These are phyloP conservation scores for Plasmodium falciparum DNA, from an alignment of 169 alveolate genomes.

Conservation along the genomic window DNA sequence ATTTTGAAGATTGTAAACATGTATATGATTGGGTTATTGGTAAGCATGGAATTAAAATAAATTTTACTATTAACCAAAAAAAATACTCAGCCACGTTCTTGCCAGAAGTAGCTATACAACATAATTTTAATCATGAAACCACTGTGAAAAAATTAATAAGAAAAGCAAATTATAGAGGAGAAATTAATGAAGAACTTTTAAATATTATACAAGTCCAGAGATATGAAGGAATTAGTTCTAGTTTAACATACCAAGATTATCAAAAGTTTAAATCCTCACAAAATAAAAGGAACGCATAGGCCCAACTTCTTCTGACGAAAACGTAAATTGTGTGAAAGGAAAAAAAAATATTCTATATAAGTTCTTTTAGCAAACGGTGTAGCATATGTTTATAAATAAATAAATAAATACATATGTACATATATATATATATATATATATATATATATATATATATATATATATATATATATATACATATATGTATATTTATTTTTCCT, in stretches of 20 bases:
- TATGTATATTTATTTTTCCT: no score
- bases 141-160: slow-evolving; percentile 44
- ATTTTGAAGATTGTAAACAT: slow-evolving; percentile 74
- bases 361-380: no score
- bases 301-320: no score
- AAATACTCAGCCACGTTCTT: slow-evolving; percentile 82
- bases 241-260: slow-evolving; percentile 57
- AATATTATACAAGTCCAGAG: slow-evolving; percentile 43
- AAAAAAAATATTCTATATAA: no score
- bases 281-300: background rate
- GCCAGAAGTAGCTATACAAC: slow-evolving; percentile 84
- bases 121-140: slow-evolving; percentile 60
- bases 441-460: no score
- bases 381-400: no score
- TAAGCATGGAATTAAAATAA: slow-evolving; percentile 79
- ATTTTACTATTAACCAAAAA: slow-evolving; percentile 54
- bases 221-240: slow-evolving; percentile 56
- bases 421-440: no score
- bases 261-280: slow-evolving; percentile 11
- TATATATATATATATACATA: no score
- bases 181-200: slow-evolving; percentile 42
- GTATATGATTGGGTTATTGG: slow-evolving; percentile 83
- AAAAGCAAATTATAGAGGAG: slow-evolving; percentile 57
- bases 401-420: no score
- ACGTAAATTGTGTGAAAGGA: no score